phyloP scores from a whole-genome alignment of 495 filamentous ascomycete genomes.

The Staphylotrichum longicolle region DNA sequence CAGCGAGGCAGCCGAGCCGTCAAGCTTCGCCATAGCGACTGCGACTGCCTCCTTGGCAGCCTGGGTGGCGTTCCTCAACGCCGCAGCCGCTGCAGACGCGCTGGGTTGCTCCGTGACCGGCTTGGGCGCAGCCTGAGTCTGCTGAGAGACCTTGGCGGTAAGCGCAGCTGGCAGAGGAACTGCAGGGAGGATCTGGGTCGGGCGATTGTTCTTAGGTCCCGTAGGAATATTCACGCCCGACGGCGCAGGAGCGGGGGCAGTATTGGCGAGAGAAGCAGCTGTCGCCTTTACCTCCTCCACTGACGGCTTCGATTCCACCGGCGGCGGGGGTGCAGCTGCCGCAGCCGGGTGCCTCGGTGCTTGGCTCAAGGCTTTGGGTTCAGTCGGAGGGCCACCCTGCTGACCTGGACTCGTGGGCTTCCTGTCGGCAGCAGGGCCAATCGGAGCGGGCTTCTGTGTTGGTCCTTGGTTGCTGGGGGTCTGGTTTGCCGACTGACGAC shows the following conservation, averaged over 20 bases:
- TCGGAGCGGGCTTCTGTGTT: slow-evolving; percentile 50
- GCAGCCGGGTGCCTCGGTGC: slow-evolving; percentile 32
- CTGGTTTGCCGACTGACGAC: slow-evolving; percentile 36
- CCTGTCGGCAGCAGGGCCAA: slow-evolving; percentile 54
- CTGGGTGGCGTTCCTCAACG: slow-evolving; percentile 69
- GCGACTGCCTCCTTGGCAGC: slow-evolving; percentile 84
- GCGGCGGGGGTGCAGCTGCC: slow-evolving; percentile 54
- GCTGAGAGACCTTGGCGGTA: slow-evolving; percentile 45
- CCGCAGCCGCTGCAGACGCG: slow-evolving; percentile 32
- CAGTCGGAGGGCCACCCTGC: slow-evolving; percentile 35
- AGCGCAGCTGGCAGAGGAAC: slow-evolving; percentile 73
- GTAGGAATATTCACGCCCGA: slow-evolving; percentile 52
- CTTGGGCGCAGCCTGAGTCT: slow-evolving; percentile 34
- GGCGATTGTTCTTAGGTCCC: slow-evolving; percentile 58
- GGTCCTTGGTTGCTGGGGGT: slow-evolving; percentile 39
- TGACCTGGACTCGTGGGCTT: slow-evolving; percentile 39
- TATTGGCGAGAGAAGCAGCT: slow-evolving; percentile 40
- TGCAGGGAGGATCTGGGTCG: slow-evolving; percentile 46
- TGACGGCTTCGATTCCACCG: slow-evolving; percentile 66
- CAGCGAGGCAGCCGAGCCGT: background rate
- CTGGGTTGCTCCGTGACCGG: slow-evolving; percentile 37
- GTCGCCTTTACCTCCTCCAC: slow-evolving; percentile 54
- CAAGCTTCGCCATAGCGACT: slow-evolving; percentile 77
- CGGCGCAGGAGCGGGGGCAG: slow-evolving; percentile 36
- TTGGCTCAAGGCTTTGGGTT: slow-evolving; percentile 43